phyloP scores from a whole-genome alignment of 2,329 filamentous ascomycete species.

The Fusarium sp. region DNA sequence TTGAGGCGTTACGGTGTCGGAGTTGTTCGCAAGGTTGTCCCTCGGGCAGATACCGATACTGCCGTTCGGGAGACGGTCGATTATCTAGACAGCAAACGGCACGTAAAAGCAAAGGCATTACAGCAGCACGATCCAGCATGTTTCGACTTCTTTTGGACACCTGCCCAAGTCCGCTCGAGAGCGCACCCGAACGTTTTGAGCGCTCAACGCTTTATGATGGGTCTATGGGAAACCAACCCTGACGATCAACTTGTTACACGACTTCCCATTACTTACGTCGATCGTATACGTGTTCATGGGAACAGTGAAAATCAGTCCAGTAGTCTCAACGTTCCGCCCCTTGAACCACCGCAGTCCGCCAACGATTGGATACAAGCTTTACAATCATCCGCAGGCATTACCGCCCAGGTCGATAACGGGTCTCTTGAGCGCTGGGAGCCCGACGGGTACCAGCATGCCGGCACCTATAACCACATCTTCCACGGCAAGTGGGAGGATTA shows the following conservation, averaged over 20 bases:
- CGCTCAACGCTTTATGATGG: constrained; percentile 75
- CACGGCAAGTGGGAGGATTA: constrained; percentile 67
- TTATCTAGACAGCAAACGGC: constrained; percentile 58
- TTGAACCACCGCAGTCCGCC: constrained; percentile 49
- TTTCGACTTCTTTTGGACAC: constrained; percentile 81
- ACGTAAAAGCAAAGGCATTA: constrained; percentile 40
- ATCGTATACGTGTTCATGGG: constrained; percentile 75
- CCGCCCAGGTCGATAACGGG: constrained; percentile 78
- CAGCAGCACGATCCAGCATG: constrained; percentile 69
- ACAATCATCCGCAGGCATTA: constrained; percentile 61
- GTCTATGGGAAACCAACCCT: constrained; percentile 69
- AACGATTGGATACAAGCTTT: constrained; percentile 56
- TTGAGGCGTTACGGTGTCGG: constrained; percentile 73
- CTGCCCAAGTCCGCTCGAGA: constrained; percentile 75
- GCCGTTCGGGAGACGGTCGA: constrained; percentile 70
- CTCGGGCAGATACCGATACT: constrained; percentile 64
- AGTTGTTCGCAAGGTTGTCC: constrained; percentile 73
- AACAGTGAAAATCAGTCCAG: constrained; percentile 50
- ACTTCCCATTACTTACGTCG: constrained; percentile 75
- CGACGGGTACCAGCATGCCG: constrained; percentile 72
- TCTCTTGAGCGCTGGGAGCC: constrained; percentile 79
- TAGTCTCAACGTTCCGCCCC: constrained; percentile 37
- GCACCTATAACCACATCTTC: constrained; percentile 67
- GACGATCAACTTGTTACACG: constrained; percentile 69
- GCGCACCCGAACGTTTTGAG: constrained; percentile 72